Evolutionary conservation across 148 eudicot species (phyloP).

Genomic region (Mesembryanthemum crystallinum): DNA sequence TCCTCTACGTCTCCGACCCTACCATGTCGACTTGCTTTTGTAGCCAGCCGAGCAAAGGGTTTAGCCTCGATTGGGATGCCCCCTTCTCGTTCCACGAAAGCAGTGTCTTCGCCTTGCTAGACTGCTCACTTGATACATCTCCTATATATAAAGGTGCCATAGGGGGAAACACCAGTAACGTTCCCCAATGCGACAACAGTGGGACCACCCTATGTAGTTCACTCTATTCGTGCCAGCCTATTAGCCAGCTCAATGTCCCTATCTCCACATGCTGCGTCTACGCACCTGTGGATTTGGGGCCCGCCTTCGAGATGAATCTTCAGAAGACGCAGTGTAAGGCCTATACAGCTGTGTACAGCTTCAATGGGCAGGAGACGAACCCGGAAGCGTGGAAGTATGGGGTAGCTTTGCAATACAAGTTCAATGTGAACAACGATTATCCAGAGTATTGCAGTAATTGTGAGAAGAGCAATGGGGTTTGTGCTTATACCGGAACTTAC

Average conservation of each 20-base stretch:
- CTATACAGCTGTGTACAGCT: conserved; percentile 69
- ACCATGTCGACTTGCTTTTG: conserved; percentile 82
- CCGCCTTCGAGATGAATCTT: conserved; percentile 76
- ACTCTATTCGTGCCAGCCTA: conserved; percentile 66
- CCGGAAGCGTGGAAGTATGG: conserved; percentile 78
- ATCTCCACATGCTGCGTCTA: conserved; percentile 76
- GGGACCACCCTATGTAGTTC: conserved; percentile 59
- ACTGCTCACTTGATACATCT: conserved; percentile 51
- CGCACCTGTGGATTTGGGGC: conserved; percentile 87
- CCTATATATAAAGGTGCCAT: conserved; percentile 47
- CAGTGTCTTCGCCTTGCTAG: conserved; percentile 69
- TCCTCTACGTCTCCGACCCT: conserved; percentile 65
- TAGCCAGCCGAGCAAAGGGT: conserved; percentile 67
- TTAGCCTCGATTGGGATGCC: conserved; percentile 81
- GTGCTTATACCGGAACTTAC: conserved; percentile 54
- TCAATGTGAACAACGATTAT: conserved; percentile 62
- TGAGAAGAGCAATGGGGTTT: conserved; percentile 73
- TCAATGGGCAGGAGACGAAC: conserved; percentile 39
- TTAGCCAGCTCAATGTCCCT: conserved; percentile 59
- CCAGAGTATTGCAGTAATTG: conserved; percentile 60
- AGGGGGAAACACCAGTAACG: conserved; percentile 29
- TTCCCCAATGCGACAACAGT: conserved; percentile 57
- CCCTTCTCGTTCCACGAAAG: conserved; percentile 67
- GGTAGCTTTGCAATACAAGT: conserved; percentile 70
- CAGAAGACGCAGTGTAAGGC: conserved; percentile 63